Evolutionary conservation across 331 rosid genomes (phyloP), one percentile per base, ranked within the genome.

Genomic region (Rhamnella rubrinervis): DNA sequence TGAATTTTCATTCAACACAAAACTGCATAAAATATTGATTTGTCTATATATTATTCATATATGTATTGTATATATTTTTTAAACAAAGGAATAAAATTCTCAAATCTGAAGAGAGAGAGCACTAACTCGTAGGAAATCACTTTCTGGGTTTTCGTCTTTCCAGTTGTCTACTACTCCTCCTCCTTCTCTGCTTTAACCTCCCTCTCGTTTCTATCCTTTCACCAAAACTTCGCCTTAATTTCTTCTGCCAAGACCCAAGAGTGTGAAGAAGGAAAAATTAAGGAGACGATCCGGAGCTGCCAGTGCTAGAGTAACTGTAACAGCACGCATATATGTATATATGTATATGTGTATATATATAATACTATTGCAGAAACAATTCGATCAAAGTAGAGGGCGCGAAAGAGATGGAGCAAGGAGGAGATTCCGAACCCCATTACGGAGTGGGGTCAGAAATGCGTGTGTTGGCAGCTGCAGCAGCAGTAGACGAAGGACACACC

Each of bases 91-190:
- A 74, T 64, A 65, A 69, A 61, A 68, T 66, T 59, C 20, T 23
- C 75, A 78, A 74, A 78, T 82, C 83, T 78, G 70, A 62, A 55
- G 25, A 44, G 47, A 2, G 53, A 1, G 53, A 71, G 81, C 83
- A 82, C 86, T 75, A 67, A 78, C 83, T 82, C 83, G 15, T 71
- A 74, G 83, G 77, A 82, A 61, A 66, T 82, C 80, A 70, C 83
- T 78, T 78, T 77, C 80, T 74, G 74, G 60, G 60, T 72, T 68
- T 63, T 55, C 55, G 51, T 78, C 77, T 74, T 67, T 78, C 83
- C 78, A 82, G 81, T 77, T 82, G 86, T 78, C 81, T 67, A 62
- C 70, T 71, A 66, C 57, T 38, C 59, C 41, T n/a, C 58, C 23
- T 1, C 2, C 17, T 40, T 56, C 49, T 25, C 39, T 40, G 16